Percentiles rank a stretch among this genome's conserved stretches.
Evolutionary conservation across 352 stramenopile genomes (phyloP).

Genomic region (Peronospora farinosa): DNA sequence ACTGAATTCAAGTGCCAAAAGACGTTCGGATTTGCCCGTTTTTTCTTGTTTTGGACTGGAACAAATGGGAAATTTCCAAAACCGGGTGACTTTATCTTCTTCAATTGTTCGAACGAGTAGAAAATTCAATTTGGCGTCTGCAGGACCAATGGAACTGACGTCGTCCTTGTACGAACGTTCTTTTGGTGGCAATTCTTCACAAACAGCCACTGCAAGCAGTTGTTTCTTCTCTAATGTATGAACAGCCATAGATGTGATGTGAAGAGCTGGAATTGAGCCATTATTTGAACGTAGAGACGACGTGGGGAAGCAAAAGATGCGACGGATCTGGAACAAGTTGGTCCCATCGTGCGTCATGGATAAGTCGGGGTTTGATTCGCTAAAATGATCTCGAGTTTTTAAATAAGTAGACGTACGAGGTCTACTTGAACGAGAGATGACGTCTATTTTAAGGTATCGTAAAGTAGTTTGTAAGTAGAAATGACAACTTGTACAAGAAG

Average conservation of each 20-base stretch:
- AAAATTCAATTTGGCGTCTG: slow-evolving; percentile 39
- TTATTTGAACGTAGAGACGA: neutral
- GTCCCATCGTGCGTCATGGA: slow-evolving; percentile 31
- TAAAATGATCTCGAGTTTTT: neutral
- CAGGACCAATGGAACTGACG: slow-evolving; percentile 1
- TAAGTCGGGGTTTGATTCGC: neutral
- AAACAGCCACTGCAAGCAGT: slow-evolving; percentile 57
- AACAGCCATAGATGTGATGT: slow-evolving; percentile 59
- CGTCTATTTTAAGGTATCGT: too few species aligned
- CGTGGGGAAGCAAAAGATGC: slow-evolving; percentile 43
- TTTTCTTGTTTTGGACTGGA: slow-evolving; percentile 60
- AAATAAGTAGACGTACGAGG: too few species aligned
- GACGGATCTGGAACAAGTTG: slow-evolving; percentile 72
- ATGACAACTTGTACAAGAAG: neutral
- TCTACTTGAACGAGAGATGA: neutral
- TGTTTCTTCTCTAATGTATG: slow-evolving; percentile 71
- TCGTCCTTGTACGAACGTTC: neutral
- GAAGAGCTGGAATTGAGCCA: slow-evolving; percentile 13
- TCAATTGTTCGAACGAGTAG: slow-evolving; percentile 71
- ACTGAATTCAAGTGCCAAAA: slow-evolving; percentile 69
- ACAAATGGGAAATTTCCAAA: slow-evolving; percentile 64
- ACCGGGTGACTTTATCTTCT: slow-evolving; percentile 58
- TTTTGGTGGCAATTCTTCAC: slow-evolving; percentile 16
- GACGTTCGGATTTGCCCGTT: slow-evolving; percentile 38
- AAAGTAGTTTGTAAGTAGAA: neutral